Evolutionary conservation across 129 eudicot genomes (phyloP).

Genomic region (Ambrosia trifida): DNA sequence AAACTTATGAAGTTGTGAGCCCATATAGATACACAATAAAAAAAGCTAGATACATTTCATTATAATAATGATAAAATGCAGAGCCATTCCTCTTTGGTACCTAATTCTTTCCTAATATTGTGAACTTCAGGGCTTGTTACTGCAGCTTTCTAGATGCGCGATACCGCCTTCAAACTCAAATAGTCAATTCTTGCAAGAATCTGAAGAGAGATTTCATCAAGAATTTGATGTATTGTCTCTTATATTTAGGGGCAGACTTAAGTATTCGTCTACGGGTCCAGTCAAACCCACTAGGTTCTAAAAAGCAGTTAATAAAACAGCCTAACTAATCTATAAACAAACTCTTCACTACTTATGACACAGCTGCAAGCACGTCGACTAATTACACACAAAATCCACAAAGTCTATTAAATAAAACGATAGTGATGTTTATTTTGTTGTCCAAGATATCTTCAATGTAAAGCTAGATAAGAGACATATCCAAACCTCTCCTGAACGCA

Average conservation of each 20-base stretch:
- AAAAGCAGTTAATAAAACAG: no score
- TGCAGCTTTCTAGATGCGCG: conserved; percentile 80
- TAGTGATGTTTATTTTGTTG: neutral
- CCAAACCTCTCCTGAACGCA: conserved; percentile 79
- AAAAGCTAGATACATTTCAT: no score
- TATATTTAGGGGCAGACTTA: no score
- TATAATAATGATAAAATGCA: conserved; percentile 37
- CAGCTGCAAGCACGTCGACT: neutral
- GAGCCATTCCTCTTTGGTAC: conserved; percentile 89
- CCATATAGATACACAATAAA: no score
- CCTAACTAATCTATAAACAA: no score
- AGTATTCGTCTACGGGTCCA: no score
- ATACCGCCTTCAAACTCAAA: conserved; percentile 63
- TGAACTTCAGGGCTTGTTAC: conserved; percentile 61
- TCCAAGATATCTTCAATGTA: no score
- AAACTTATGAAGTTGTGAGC: no score
- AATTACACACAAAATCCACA: conserved; percentile 14
- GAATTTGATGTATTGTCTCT: conserved; percentile 27
- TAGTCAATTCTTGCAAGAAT: conserved; percentile 73
- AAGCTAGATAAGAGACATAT: neutral
- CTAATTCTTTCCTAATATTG: conserved; percentile 66
- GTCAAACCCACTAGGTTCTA: no score
- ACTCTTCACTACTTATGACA: no score
- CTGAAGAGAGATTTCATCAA: conserved; percentile 89
- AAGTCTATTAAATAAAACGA: neutral